phyloP scores from a whole-genome alignment of 164 flowering plant species.

The Aristolochia californica region DNA sequence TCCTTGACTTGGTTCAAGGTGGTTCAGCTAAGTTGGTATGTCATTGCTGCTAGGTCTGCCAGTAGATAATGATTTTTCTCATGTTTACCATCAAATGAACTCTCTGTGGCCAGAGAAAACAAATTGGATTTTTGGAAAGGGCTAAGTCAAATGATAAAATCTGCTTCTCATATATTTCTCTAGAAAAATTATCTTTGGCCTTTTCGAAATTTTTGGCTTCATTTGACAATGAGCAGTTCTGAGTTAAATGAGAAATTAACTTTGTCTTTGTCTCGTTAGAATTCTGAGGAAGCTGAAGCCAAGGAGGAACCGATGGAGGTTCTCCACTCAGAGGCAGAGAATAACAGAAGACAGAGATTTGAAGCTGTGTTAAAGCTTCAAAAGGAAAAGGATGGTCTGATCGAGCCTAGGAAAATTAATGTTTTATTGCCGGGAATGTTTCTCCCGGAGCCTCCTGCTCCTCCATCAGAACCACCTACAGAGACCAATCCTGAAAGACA shows the following conservation, averaged over 20 bases:
- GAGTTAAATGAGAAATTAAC: too few relatives aligned
- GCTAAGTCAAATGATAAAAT: background rate
- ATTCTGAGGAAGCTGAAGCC: constrained; percentile 12
- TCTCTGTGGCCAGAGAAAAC: background rate
- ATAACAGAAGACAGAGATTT: constrained; percentile 47
- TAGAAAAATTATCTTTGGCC: background rate
- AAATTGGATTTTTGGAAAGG: background rate
- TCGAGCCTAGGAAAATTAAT: constrained; percentile 42
- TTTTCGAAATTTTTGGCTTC: background rate
- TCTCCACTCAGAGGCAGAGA: constrained; percentile 49
- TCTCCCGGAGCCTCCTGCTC: constrained; percentile 36
- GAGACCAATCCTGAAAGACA: constrained; percentile 15
- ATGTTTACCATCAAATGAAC: background rate
- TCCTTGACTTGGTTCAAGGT: constrained; percentile 46
- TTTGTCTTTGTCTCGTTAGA: constrained; percentile 17
- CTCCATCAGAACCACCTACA: constrained; percentile 7
- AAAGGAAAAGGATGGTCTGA: constrained; percentile 57
- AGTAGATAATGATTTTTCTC: background rate
- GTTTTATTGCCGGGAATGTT: constrained; percentile 59
- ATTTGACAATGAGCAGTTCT: too few relatives aligned
- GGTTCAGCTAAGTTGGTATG: constrained; percentile 41
- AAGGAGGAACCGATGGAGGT: constrained; percentile 20
- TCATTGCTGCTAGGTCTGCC: background rate
- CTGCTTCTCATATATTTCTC: background rate
- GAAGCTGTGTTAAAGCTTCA: constrained; percentile 51